A percentile compares a stretch with the other conserved stretches of the same genome.
Evolutionary conservation across 352 stramenopile genomes (phyloP).

Genomic region (Globisporangium apiculatum): DNA sequence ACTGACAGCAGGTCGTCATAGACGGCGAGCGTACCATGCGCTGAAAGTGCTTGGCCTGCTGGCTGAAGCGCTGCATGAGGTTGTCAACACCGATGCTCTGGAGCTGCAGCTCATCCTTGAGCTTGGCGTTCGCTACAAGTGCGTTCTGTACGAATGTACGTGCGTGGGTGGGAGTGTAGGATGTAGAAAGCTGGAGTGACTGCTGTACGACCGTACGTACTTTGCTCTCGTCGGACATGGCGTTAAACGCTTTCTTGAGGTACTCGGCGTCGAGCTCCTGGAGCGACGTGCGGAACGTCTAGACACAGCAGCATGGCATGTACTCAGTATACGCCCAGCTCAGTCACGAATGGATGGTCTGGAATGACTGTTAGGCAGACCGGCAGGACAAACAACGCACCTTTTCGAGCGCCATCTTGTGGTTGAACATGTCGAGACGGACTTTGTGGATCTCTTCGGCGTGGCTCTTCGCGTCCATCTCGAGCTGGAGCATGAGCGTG

Average conservation of each 20-base stretch:
- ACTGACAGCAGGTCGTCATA: not conserved
- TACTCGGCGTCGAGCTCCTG: slow-evolving; percentile 75
- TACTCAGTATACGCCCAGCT: not conserved
- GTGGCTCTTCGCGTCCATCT: slow-evolving; percentile 52
- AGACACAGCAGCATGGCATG: not conserved
- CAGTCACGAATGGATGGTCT: not conserved
- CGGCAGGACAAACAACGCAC: slow-evolving; percentile 8
- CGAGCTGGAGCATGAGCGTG: slow-evolving; percentile 57
- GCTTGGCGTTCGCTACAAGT: slow-evolving; percentile 71
- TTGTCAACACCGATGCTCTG: slow-evolving; percentile 78
- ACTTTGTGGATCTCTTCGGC: slow-evolving; percentile 74
- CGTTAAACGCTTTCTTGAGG: slow-evolving; percentile 76
- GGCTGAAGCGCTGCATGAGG: slow-evolving; percentile 67
- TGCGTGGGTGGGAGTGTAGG: not conserved
- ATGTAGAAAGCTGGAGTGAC: not conserved
- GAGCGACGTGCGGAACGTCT: slow-evolving; percentile 70
- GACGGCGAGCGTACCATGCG: slow-evolving; percentile 37
- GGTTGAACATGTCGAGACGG: slow-evolving; percentile 77
- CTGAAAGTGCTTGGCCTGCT: slow-evolving; percentile 60
- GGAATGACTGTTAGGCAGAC: too few relatives aligned
- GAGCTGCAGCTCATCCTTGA: slow-evolving; percentile 72
- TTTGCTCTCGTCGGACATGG: slow-evolving; percentile 80
- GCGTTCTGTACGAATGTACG: slow-evolving; percentile 31
- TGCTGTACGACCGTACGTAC: slow-evolving; percentile 9
- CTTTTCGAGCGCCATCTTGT: slow-evolving; percentile 82